Evolutionary conservation across 192 early-diverging fungal genomes (phyloP), one percentile per base, ranked within the genome.

Genomic region (Coemansia sp.): DNA sequence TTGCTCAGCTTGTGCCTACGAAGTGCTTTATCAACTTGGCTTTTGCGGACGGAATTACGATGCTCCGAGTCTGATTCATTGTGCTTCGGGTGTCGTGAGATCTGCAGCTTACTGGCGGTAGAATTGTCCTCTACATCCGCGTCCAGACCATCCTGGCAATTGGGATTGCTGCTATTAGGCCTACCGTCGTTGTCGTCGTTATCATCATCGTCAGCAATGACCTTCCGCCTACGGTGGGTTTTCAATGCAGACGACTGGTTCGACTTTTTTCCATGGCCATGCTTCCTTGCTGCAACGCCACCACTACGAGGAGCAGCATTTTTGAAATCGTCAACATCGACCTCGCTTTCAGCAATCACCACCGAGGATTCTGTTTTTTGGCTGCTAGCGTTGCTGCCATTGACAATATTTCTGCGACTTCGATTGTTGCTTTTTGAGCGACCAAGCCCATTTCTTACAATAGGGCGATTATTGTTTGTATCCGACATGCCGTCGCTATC

Each of bases 181-280:
- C 23, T 25, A n/a, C 7, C 12, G 23, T n/a, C 20, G 9, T 30
- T 57, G 18, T 43, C 68, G 40, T 49, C 64, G 3, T 77, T 68
- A 12, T 76, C 75, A 8, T 71, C 75, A 45, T 77, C 75, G 25
- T 77, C 69, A 13, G 75, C 61, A 61, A 71, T 71, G n/a, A 64
- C 75, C 31, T 77, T 68, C 20, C 75, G 75, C 4, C 42, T 52
- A 13, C 66, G 55, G 31, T 56, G 62, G 10, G 39, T 45, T 7
- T 70, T 64, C 58, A 61, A 68, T 9, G 43, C 53, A 0, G 40
- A 67, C 13, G 45, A 21, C 0, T 64, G 65, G 25, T 66, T 70
- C 33, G 64, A 15, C 3, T 45, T 45, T n/a, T 51, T 59, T 52
- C 52, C 45, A 20, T 40, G 31, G 12, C 43, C 37, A 10, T 39